These are phyloP conservation scores for Elaeis oleifera DNA, from an alignment of 202 grass and related monocot genomes.

Conservation along the genomic window DNA sequence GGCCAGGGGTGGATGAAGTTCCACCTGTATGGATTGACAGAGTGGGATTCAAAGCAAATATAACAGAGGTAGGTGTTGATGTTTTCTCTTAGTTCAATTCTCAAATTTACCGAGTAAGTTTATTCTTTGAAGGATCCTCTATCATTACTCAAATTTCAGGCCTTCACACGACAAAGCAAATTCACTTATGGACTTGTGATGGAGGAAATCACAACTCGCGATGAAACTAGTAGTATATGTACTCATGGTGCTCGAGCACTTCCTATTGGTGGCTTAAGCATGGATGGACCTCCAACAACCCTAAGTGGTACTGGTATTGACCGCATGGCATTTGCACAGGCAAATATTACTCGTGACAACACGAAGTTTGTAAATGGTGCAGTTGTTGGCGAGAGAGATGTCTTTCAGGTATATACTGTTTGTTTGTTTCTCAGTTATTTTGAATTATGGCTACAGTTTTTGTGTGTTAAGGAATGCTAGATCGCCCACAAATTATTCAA, in stretches of 20 bases:
- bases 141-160: conserved; percentile 26
- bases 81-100: neutral
- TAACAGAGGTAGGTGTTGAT: conserved; percentile 35
- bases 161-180: conserved; percentile 84
- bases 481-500: no score
- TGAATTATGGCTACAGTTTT: no score
- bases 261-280: conserved; percentile 3
- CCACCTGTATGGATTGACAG: conserved; percentile 8
- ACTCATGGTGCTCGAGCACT: conserved; percentile 30
- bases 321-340: conserved; percentile 71
- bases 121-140: no score
- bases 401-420: conserved; percentile 65
- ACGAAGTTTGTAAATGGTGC: conserved; percentile 85
- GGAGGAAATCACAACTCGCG: conserved; percentile 88
- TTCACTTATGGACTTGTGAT: conserved; percentile 89
- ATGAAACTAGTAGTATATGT: conserved; percentile 86
- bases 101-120: no score
- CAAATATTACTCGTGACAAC: conserved; percentile 93
- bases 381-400: conserved; percentile 75
- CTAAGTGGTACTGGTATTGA: conserved; percentile 62
- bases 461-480: no score
- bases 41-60: conserved; percentile 2
- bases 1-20: conserved; percentile 15
- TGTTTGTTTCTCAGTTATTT: neutral
- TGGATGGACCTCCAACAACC: conserved; percentile 10